Evolutionary conservation across 2,329 filamentous ascomycete genomes (phyloP).

Genomic region (Xylariales sp.): DNA sequence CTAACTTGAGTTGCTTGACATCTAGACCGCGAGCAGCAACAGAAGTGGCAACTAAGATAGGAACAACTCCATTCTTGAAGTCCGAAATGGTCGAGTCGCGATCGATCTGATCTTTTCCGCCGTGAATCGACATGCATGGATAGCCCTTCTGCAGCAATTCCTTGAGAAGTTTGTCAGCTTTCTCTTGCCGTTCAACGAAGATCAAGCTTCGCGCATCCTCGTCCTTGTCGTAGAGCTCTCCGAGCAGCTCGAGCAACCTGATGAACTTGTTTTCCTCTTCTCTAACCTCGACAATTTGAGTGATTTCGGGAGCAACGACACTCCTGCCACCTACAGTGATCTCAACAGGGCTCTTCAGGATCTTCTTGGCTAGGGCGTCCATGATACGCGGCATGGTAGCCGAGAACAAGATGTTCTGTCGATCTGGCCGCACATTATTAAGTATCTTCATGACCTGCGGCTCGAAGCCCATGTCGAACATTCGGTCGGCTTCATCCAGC

Average conservation of each 20-base stretch:
- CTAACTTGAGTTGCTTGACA: constrained; percentile 91
- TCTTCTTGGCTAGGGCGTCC: constrained; percentile 84
- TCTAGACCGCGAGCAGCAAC: constrained; percentile 93
- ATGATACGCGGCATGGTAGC: constrained; percentile 95
- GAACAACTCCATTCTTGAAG: constrained; percentile 87
- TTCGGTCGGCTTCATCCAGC: constrained; percentile 93
- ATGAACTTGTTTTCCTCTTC: constrained; percentile 79
- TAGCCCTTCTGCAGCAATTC: constrained; percentile 81
- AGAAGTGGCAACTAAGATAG: constrained; percentile 89
- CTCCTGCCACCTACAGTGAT: constrained; percentile 86
- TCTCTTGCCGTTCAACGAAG: constrained; percentile 89
- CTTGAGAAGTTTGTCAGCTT: constrained; percentile 73
- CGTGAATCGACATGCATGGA: constrained; percentile 89
- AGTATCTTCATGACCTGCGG: constrained; percentile 97
- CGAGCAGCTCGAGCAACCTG: constrained; percentile 78
- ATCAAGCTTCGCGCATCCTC: constrained; percentile 87
- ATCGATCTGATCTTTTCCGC: constrained; percentile 89
- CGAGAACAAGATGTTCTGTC: constrained; percentile 92
- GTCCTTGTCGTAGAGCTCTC: constrained; percentile 78
- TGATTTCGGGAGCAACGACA: constrained; percentile 87
- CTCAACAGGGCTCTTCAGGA: constrained; percentile 78
- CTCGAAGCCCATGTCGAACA: constrained; percentile 99
- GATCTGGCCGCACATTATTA: constrained; percentile 82
- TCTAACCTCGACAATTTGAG: constrained; percentile 84
- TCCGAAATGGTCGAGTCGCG: constrained; percentile 88